Evolutionary conservation across 1,284 basidiomycete genomes (phyloP).

Genomic region (Pseudozyma sp.): DNA sequence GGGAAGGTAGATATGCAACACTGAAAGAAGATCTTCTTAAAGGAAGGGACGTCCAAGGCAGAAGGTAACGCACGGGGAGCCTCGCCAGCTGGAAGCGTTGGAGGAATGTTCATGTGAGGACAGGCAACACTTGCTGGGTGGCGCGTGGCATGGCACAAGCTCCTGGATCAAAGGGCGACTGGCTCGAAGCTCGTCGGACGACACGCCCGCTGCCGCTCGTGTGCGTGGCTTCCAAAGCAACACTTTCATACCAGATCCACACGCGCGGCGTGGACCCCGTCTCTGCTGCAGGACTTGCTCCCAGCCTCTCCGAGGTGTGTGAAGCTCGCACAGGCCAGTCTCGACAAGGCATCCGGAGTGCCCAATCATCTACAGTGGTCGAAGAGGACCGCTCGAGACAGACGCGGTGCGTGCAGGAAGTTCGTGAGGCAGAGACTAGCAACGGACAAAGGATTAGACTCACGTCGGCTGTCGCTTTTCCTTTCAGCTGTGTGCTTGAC

Average conservation of each 20-base stretch:
- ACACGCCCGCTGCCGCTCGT: conserved; percentile 1
- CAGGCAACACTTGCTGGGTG: not conserved
- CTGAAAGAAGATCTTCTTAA: conserved; percentile 26
- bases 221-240: conserved; percentile 10
- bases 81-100: not conserved
- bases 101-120: conserved; percentile 1
- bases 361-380: not conserved
- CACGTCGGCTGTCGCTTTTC: not conserved
- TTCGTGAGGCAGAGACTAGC: no score
- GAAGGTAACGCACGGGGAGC: not conserved
- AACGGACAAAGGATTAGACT: not conserved
- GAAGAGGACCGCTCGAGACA: not conserved
- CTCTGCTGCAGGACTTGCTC: not conserved
- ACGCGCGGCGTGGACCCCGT: conserved; percentile 12
- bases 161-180: no score
- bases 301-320: not conserved
- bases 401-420: no score
- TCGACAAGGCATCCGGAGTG: not conserved
- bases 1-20: not conserved
- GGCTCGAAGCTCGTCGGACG: conserved; percentile 3
- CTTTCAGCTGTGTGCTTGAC: not conserved
- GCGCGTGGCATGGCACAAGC: conserved; percentile 1
- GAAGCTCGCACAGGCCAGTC: conserved; percentile 32
- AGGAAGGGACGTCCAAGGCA: not conserved
- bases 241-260: conserved; percentile 6